phyloP scores from a whole-genome alignment of 345 rosid species.

The Bruguiera sexangula region DNA sequence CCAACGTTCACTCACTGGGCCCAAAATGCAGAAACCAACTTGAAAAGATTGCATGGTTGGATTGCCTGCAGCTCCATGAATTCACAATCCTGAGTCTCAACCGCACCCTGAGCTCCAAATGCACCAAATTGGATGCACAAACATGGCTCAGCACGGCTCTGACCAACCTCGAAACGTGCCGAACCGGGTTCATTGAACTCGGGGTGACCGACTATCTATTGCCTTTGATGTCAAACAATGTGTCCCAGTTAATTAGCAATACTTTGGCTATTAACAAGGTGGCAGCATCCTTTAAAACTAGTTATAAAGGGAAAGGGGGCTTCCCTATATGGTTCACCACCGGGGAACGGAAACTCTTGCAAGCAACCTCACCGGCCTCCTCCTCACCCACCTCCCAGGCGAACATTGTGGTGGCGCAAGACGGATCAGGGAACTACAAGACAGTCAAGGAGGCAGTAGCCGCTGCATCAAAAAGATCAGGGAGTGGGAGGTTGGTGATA shows the following conservation, averaged over 20 bases:
- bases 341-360: conserved; percentile 39
- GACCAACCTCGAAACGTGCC: conserved; percentile 39
- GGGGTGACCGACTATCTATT: conserved; percentile 29
- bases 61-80: conserved; percentile 31
- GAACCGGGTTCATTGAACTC: conserved; percentile 37
- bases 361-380: conserved; percentile 18
- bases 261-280: conserved; percentile 35
- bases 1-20: conserved; percentile 18
- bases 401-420: conserved; percentile 42
- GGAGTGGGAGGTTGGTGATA: conserved; percentile 30
- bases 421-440: conserved; percentile 37
- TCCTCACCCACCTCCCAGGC: conserved; percentile 20
- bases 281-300: not conserved
- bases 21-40: conserved; percentile 22
- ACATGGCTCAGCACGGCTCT: conserved; percentile 48
- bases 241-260: conserved; percentile 38
- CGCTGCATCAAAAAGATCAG: conserved; percentile 30
- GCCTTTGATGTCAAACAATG: conserved; percentile 33
- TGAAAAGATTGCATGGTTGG: conserved; percentile 36
- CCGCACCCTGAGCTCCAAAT: conserved; percentile 15
- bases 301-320: not conserved
- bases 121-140: conserved; percentile 32
- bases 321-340: conserved; percentile 38
- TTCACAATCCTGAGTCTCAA: conserved; percentile 23
- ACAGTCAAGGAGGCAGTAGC: conserved; percentile 36